Evolutionary conservation across 2,329 filamentous ascomycete species (phyloP).

Genomic region (Trematosphaeria pertusa): DNA sequence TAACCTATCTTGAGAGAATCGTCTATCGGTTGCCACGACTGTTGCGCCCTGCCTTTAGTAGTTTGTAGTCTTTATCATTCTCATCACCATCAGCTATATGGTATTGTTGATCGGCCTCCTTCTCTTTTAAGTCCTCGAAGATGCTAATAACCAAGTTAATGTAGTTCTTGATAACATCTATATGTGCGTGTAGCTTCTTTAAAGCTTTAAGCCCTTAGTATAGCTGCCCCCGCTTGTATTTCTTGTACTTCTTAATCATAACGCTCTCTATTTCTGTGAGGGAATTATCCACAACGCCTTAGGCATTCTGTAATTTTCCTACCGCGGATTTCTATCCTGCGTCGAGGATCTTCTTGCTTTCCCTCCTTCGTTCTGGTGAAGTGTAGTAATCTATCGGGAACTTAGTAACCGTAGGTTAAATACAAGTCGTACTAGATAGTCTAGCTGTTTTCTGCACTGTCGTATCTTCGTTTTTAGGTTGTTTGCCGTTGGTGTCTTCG

Average conservation of each 20-base stretch:
- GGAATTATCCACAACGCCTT: too few relatives aligned
- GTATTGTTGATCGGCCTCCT: background rate
- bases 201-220: background rate
- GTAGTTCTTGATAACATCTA: slow-evolving; percentile 1
- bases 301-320: too few relatives aligned
- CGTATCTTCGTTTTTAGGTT: background rate
- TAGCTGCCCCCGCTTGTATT: slow-evolving; percentile 1
- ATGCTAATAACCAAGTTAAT: background rate
- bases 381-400: slow-evolving; percentile 2
- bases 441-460: background rate
- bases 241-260: slow-evolving; percentile 1
- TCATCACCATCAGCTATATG: background rate
- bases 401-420: background rate
- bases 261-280: too few relatives aligned
- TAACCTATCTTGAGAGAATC: too few relatives aligned
- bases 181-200: slow-evolving; percentile 1
- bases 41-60: background rate
- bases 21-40: background rate
- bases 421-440: background rate
- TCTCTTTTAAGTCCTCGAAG: background rate
- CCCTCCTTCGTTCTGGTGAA: too few relatives aligned
- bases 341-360: too few relatives aligned
- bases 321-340: too few relatives aligned
- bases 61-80: slow-evolving; percentile 3
- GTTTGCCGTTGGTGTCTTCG: background rate